Conservation (phyloP, 169 alveolate species). For the Perkinsus chesapeaki region DNA sequence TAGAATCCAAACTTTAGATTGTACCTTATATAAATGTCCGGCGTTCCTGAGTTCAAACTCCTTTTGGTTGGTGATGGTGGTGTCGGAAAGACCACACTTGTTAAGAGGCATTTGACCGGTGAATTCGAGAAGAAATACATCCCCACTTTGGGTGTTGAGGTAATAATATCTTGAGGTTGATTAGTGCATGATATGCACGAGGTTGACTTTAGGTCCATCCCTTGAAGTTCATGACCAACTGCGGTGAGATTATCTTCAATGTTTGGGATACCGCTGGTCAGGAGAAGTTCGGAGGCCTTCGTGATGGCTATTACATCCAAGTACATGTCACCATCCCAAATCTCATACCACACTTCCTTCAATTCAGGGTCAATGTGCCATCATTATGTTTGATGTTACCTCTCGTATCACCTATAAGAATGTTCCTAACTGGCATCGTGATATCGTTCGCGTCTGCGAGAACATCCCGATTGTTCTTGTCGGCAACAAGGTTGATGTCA, state of each 20-base stretch:
- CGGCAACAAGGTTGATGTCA: conserved; percentile 94
- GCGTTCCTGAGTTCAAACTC: conserved; percentile 87
- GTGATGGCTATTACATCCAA: conserved; percentile 91
- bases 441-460: conserved; percentile 97
- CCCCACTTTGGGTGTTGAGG: conserved; percentile 27
- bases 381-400: conserved; percentile 99
- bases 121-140: conserved; percentile 97
- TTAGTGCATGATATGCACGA: not conserved
- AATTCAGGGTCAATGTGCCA: conserved; percentile 95
- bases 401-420: conserved; percentile 98
- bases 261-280: conserved; percentile 99
- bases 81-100: conserved; percentile 98
- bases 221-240: conserved; percentile 85
- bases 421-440: conserved; percentile 98
- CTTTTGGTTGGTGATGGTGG: conserved; percentile 99
- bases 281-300: conserved; percentile 96
- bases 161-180: not conserved
- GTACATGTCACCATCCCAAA: not conserved
- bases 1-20: not conserved
- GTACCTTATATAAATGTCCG: not conserved
- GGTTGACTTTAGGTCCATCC: conserved; percentile 77
- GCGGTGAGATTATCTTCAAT: conserved; percentile 89
- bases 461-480: conserved; percentile 96
- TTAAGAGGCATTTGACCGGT: conserved; percentile 86
- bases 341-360: not conserved